A percentile compares a stretch with the other conserved stretches of the same genome.
These are phyloP conservation scores for Aspergillus glaucus DNA, from an alignment of 2,329 filamentous ascomycete genomes.

Conservation along the genomic window DNA sequence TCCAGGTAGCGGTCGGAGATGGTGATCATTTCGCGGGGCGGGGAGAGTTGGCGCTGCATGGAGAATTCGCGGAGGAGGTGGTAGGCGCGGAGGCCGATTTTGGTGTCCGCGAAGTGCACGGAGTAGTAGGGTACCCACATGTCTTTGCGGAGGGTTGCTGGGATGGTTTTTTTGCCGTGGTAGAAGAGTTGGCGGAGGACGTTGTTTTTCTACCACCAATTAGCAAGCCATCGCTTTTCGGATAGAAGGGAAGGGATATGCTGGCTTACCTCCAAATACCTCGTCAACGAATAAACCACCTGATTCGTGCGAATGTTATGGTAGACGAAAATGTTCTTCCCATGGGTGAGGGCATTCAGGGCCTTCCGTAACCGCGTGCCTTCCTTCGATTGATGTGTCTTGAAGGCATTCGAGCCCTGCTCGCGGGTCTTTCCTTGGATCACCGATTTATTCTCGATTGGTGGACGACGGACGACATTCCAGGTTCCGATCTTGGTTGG, in stretches of 20 bases:
- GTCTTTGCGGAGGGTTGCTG: conserved; percentile 53
- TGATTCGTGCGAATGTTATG: conserved; percentile 57
- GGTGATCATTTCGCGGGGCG: conserved; percentile 38
- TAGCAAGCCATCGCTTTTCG: neutral
- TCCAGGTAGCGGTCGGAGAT: conserved; percentile 39
- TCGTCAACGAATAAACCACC: conserved; percentile 57
- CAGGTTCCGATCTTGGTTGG: conserved; percentile 34
- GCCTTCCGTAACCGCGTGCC: conserved; percentile 39
- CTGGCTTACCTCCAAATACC: conserved; percentile 48
- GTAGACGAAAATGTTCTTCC: conserved; percentile 58
- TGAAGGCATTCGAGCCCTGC: conserved; percentile 38
- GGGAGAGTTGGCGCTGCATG: conserved; percentile 51
- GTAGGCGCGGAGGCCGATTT: conserved; percentile 50
- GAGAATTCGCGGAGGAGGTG: conserved; percentile 56
- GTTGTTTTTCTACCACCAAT: conserved; percentile 40
- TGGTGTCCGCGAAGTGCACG: conserved; percentile 48
- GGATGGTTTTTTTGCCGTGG: conserved; percentile 59
- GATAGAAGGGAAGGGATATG: neutral
- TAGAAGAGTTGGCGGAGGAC: conserved; percentile 54
- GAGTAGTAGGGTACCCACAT: conserved; percentile 57
- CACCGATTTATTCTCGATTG: conserved; percentile 25
- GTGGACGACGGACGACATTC: conserved; percentile 31
- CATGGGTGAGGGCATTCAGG: conserved; percentile 44
- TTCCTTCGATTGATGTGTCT: conserved; percentile 31
- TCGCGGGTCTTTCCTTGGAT: conserved; percentile 39